Base-by-base conservation (phyloP, 805 yeast species). In the Diddensiella transvaalensis region DNA sequence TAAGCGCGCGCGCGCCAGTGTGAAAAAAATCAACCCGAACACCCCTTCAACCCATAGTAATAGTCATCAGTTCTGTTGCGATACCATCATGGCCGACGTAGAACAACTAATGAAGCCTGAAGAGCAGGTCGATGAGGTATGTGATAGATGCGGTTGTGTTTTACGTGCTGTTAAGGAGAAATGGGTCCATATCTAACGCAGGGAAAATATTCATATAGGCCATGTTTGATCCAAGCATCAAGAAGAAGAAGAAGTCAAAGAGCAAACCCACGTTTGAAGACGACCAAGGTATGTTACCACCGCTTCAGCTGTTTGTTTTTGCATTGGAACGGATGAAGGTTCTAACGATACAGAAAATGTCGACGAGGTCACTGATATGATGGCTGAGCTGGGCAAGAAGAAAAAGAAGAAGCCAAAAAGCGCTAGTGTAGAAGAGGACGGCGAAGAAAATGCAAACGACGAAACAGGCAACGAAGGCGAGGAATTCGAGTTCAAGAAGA, bases 361-460 rank as follows among this genome's bases (percentile, higher is more conserved):
- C 24, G 66, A 62, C 3, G 76, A 70, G 49, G 74, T 70, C 49
- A 82, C 77, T 47, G 87, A 82, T 55, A 69, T 87, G 70, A 82
- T 87, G 60, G 77, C 88, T 26, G 91, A 93, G 6, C 72, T 88
- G 64, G 87, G 85, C 69, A 87, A 86, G 85, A 78, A 86, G 67
- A 70, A 50, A 73, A 70, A 48, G 55, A 57, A 53, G 64, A 63
- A 58, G 60, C 52, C 54, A 45, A 54, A 49, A 51, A 57, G 54
- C 55, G 33, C 63, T 41, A 8, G 17, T 8, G 38, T 8, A 13
- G 75, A 66, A 3, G 63, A 60, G 10, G 74, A 71, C 52, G 78
- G 68, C 35, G 70, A 78, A 33, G 78, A 82, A 54, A 75, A 85
- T 48, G 82, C 82, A 4, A 53, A 53, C 6, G 54, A 48, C 23